phyloP scores from a whole-genome alignment of 1,139 yeast species.

The Suzukiozyma palmioleophila region DNA sequence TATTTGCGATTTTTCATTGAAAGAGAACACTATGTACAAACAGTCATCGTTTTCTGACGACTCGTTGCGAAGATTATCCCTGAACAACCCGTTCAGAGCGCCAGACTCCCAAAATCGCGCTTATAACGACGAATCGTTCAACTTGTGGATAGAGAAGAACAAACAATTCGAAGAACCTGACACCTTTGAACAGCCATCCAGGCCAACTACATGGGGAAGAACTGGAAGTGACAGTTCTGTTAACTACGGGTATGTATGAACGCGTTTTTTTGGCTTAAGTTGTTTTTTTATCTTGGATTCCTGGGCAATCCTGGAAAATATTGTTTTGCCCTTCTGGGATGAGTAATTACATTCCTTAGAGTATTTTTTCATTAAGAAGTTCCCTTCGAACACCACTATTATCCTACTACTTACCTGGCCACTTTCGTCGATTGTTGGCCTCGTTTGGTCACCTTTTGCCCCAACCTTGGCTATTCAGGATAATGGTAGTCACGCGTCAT shows the following conservation, averaged over 20 bases:
- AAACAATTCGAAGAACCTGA: neutral
- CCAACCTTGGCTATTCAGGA: no score
- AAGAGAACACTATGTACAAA: constrained; percentile 27
- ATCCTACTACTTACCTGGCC: no score
- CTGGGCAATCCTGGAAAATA: no score
- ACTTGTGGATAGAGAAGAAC: neutral
- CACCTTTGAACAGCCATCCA: neutral
- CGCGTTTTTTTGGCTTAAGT: neutral
- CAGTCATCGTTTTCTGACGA: constrained; percentile 35
- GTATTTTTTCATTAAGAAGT: no score
- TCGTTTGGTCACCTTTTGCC: no score
- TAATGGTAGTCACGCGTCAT: no score
- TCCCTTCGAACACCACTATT: no score
- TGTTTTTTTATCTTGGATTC: no score
- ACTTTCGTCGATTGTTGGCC: no score
- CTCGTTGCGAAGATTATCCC: constrained; percentile 47
- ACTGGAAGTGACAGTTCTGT: constrained; percentile 3
- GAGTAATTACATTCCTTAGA: no score
- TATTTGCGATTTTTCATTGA: no score
- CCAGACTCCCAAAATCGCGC: constrained; percentile 6
- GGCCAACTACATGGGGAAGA: constrained; percentile 1
- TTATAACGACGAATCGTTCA: constrained; percentile 6
- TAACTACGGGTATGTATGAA: constrained; percentile 6
- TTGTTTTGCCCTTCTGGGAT: no score
- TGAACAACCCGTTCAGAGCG: constrained; percentile 56